phyloP scores from a whole-genome alignment of 345 rosid species.

The Arabidopsis suecica region DNA sequence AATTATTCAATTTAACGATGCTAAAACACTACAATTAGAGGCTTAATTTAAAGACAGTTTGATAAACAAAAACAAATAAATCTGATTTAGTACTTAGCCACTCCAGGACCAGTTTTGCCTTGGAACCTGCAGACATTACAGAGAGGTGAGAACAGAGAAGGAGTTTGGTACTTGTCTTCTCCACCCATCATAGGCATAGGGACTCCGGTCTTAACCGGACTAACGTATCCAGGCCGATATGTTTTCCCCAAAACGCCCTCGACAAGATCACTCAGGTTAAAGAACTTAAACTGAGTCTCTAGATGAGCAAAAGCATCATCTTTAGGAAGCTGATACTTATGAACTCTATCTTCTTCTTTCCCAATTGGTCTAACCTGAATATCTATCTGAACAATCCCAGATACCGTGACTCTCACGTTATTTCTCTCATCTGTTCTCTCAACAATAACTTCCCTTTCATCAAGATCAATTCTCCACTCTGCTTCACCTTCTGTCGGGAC shows the following conservation, averaged over 20 bases:
- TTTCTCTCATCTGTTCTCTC: constrained; percentile 67
- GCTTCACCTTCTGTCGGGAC: constrained; percentile 53
- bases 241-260: constrained; percentile 82
- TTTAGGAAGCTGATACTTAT: constrained; percentile 59
- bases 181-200: constrained; percentile 85
- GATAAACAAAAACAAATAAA: constrained; percentile 6
- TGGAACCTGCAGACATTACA: constrained; percentile 61
- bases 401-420: constrained; percentile 49
- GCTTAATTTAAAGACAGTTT: constrained; percentile 21
- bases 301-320: constrained; percentile 72
- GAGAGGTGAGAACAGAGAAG: constrained; percentile 56
- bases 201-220: constrained; percentile 68
- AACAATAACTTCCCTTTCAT: constrained; percentile 43
- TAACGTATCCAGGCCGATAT: constrained; percentile 62
- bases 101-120: neutral
- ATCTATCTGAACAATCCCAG: constrained; percentile 53
- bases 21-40: constrained; percentile 10
- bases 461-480: constrained; percentile 49
- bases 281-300: constrained; percentile 70
- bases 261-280: constrained; percentile 51
- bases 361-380: constrained; percentile 64
- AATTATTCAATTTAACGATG: neutral
- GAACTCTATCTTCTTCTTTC: constrained; percentile 60
- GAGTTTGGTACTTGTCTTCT: constrained; percentile 64
- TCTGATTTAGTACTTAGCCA: constrained; percentile 37